These are phyloP conservation scores for Debaryomyces castellii DNA, from an alignment of 805 yeast species.

Conservation along the genomic window DNA sequence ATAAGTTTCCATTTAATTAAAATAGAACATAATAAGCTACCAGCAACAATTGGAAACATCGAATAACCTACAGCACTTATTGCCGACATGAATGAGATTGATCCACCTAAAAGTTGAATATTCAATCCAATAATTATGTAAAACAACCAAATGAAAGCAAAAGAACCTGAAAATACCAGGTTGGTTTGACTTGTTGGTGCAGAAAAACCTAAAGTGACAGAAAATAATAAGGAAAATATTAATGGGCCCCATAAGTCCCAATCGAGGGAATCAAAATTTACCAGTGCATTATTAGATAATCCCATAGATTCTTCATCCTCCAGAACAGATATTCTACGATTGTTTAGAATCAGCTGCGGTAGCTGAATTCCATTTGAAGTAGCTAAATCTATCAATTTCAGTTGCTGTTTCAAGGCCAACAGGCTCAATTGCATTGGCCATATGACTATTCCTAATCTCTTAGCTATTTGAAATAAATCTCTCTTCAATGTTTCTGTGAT, in stretches of 20 bases:
- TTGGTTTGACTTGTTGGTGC: slow-evolving; percentile 47
- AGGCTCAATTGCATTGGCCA: slow-evolving; percentile 44
- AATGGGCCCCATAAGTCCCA: slow-evolving; percentile 77
- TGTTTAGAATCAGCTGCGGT: slow-evolving; percentile 31
- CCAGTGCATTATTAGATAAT: slow-evolving; percentile 12
- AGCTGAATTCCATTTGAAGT: slow-evolving; percentile 32
- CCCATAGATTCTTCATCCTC: slow-evolving; percentile 34
- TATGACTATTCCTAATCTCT: slow-evolving; percentile 36
- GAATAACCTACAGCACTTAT: slow-evolving; percentile 71
- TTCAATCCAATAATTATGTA: slow-evolving; percentile 60
- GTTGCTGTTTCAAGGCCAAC: slow-evolving; percentile 36
- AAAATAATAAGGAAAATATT: slow-evolving; percentile 55
- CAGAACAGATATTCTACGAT: slow-evolving; percentile 27
- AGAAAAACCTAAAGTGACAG: slow-evolving; percentile 52
- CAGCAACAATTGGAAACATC: slow-evolving; percentile 61
- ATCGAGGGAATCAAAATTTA: slow-evolving; percentile 30
- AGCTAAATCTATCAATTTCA: slow-evolving; percentile 33
- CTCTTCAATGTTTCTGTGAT: slow-evolving; percentile 52
- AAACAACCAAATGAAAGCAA: slow-evolving; percentile 63
- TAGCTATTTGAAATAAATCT: slow-evolving; percentile 36
- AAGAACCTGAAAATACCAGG: slow-evolving; percentile 61
- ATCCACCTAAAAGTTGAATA: slow-evolving; percentile 61
- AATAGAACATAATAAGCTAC: slow-evolving; percentile 47
- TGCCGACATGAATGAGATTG: slow-evolving; percentile 66
- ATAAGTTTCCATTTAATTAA: slow-evolving; percentile 48